Evolutionary conservation across 306 rosid genomes (phyloP).

Genomic region (Vicia villosa): DNA sequence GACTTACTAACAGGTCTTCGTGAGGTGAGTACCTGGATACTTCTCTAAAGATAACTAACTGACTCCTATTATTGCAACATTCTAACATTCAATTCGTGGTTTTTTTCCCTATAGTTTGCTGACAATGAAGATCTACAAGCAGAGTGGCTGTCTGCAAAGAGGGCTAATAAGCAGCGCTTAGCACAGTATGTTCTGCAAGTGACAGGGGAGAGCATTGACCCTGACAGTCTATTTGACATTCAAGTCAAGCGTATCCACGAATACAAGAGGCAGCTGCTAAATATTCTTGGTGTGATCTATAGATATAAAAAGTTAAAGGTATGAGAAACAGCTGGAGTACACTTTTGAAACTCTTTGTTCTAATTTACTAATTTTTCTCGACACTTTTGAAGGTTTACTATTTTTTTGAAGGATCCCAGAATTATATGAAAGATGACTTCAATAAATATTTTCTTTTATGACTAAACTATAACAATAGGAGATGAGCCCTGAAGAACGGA

Average conservation of each 20-base stretch:
- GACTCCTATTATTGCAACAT: slow-evolving; percentile 37
- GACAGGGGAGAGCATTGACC: slow-evolving; percentile 83
- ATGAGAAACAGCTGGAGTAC: slow-evolving; percentile 30
- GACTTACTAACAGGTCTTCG: slow-evolving; percentile 82
- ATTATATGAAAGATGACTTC: too few relatives aligned
- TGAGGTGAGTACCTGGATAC: slow-evolving; percentile 44
- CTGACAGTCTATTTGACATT: slow-evolving; percentile 85
- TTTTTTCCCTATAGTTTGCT: slow-evolving; percentile 65
- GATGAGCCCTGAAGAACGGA: slow-evolving; percentile 81
- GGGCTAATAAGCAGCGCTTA: slow-evolving; percentile 82
- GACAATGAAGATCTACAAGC: slow-evolving; percentile 78
- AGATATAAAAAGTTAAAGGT: slow-evolving; percentile 96
- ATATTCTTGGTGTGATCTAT: slow-evolving; percentile 88
- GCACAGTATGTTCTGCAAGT: slow-evolving; percentile 73
- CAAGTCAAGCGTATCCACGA: slow-evolving; percentile 99
- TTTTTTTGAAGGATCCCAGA: too few relatives aligned
- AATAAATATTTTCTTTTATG: slow-evolving; percentile 26
- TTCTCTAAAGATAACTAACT: background rate
- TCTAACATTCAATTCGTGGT: slow-evolving; percentile 22
- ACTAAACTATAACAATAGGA: slow-evolving; percentile 60
- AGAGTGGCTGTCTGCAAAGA: slow-evolving; percentile 95
- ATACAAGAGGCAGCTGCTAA: slow-evolving; percentile 94
- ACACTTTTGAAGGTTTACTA: too few relatives aligned
- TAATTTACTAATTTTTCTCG: background rate
- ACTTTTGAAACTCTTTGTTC: slow-evolving; percentile 2